Percentiles rank a stretch among this genome's conserved stretches.
Conservation (phyloP, 2,329 filamentous ascomycete genomes). For the Xylaria polymorpha region DNA sequence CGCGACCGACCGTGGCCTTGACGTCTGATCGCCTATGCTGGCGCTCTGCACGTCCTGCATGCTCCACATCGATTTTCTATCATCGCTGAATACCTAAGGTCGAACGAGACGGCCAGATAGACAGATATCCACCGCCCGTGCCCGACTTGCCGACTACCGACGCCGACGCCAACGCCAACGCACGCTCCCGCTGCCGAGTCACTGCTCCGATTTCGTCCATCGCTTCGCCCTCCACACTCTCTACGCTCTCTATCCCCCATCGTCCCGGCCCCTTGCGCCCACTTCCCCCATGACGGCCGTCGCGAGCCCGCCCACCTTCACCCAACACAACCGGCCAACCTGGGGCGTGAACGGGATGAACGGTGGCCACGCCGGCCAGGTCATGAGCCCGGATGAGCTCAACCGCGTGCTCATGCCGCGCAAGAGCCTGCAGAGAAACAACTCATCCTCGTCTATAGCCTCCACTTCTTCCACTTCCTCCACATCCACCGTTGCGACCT, state of each 20-base stretch:
- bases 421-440: conserved; percentile 86
- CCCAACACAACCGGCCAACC: conserved; percentile 72
- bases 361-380: conserved; percentile 53
- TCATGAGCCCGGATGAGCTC: conserved; percentile 84
- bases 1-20: conserved; percentile 22
- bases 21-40: conserved; percentile 25
- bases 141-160: conserved; percentile 16
- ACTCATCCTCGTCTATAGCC: conserved; percentile 89
- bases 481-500: conserved; percentile 71
- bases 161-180: conserved; percentile 3
- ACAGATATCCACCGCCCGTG: not conserved
- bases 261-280: conserved; percentile 37
- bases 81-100: conserved; percentile 26
- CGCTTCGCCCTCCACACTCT: conserved; percentile 22
- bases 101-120: not conserved
- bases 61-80: conserved; percentile 22
- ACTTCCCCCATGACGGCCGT: conserved; percentile 73
- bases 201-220: conserved; percentile 40
- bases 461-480: conserved; percentile 70
- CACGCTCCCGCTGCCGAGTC: conserved; percentile 31
- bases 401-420: conserved; percentile 90
- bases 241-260: conserved; percentile 32
- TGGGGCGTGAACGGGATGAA: conserved; percentile 69
- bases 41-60: conserved; percentile 26
- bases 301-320: conserved; percentile 72